These are phyloP conservation scores for Alternaria infectoria DNA, from an alignment of 2,329 filamentous ascomycete species.

Conservation along the genomic window DNA sequence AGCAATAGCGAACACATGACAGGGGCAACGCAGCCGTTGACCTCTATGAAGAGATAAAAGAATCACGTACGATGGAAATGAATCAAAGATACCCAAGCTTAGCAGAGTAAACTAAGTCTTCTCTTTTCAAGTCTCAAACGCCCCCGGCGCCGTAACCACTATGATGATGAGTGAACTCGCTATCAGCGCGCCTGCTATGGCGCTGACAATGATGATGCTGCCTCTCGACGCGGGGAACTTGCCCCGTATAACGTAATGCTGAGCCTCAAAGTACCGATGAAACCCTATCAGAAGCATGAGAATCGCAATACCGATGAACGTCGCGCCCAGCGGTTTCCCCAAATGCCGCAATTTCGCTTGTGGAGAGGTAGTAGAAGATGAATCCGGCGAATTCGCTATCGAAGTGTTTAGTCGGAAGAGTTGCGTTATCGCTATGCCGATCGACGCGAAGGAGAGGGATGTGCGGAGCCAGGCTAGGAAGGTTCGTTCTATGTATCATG, in stretches of 20 bases:
- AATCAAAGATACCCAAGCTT: conserved; percentile 33
- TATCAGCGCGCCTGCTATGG: conserved; percentile 67
- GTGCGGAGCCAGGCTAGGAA: conserved; percentile 87
- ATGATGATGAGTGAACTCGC: conserved; percentile 66
- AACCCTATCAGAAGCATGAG: conserved; percentile 78
- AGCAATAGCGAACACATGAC: conserved; percentile 4
- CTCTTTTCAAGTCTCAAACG: conserved; percentile 47
- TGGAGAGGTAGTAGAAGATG: neutral
- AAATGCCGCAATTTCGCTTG: conserved; percentile 33
- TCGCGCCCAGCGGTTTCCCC: conserved; percentile 62
- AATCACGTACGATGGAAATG: conserved; percentile 12
- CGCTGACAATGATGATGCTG: conserved; percentile 72
- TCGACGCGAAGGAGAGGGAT: conserved; percentile 79
- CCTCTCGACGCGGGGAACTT: conserved; percentile 82
- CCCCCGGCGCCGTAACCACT: conserved; percentile 59
- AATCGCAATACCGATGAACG: conserved; percentile 78
- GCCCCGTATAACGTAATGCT: conserved; percentile 79
- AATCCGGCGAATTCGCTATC: conserved; percentile 41
- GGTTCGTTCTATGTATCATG: conserved; percentile 68
- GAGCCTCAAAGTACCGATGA: conserved; percentile 77
- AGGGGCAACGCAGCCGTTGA: neutral
- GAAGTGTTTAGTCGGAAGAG: conserved; percentile 82
- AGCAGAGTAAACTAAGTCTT: neutral
- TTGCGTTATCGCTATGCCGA: conserved; percentile 83
- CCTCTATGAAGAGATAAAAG: neutral